These are phyloP conservation scores for Coemansia sp. DNA, from an alignment of 192 early-diverging fungal genomes.

Conservation along the genomic window DNA sequence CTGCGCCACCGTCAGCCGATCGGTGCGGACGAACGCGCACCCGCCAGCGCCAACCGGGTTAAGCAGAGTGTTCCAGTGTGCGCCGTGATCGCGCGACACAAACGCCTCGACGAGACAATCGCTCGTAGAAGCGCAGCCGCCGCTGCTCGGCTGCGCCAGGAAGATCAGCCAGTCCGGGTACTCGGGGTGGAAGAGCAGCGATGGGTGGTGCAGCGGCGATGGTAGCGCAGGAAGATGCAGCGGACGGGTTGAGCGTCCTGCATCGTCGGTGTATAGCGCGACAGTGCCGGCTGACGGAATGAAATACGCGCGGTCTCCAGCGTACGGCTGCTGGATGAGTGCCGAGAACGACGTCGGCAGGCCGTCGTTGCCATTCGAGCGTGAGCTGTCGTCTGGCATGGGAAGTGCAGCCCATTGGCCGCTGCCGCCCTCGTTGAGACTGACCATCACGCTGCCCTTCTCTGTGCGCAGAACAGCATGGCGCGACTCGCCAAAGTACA, in stretches of 20 bases:
- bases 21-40: slow-evolving; percentile 45
- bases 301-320: slow-evolving; percentile 62
- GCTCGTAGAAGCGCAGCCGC: slow-evolving; percentile 43
- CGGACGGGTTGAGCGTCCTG: slow-evolving; percentile 56
- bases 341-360: slow-evolving; percentile 40
- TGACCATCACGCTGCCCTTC: slow-evolving; percentile 55
- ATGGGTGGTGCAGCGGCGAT: slow-evolving; percentile 58
- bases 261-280: slow-evolving; percentile 64
- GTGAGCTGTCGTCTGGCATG: slow-evolving; percentile 6
- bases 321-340: slow-evolving; percentile 65
- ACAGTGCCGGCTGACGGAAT: slow-evolving; percentile 49
- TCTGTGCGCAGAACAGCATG: slow-evolving; percentile 57
- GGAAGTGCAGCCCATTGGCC: slow-evolving; percentile 52
- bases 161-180: slow-evolving; percentile 81
- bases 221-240: slow-evolving; percentile 64
- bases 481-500: slow-evolving; percentile 68
- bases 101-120: slow-evolving; percentile 74
- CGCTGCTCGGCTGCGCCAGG: slow-evolving; percentile 57
- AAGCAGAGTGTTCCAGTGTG: slow-evolving; percentile 61
- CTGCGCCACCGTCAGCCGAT: slow-evolving; percentile 55
- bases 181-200: slow-evolving; percentile 82
- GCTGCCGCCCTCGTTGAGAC: slow-evolving; percentile 63
- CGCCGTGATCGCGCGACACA: slow-evolving; percentile 69
- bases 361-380: not conserved
- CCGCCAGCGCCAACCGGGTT: slow-evolving; percentile 35